Conservation (phyloP, 2,329 filamentous ascomycete species). For the Alternaria sp. region DNA sequence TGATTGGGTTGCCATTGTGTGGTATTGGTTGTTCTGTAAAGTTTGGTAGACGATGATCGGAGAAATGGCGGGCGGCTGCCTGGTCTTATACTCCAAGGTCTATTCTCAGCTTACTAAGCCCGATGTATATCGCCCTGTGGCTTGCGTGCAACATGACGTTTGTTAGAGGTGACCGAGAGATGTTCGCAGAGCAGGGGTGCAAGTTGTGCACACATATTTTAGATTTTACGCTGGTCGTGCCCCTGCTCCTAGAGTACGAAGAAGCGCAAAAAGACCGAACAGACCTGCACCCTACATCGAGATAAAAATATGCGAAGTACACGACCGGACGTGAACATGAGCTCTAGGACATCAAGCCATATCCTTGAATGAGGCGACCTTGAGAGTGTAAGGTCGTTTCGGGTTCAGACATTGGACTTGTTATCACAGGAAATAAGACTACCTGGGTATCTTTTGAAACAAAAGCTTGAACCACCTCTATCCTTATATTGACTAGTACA, state of each 20-base stretch:
- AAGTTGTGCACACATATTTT: background rate
- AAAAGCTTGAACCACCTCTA: too few relatives aligned
- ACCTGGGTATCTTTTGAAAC: too few relatives aligned
- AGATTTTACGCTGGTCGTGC: background rate
- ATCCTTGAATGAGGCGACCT: too few relatives aligned
- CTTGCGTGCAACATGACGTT: background rate
- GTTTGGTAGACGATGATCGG: background rate
- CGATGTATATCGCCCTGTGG: background rate
- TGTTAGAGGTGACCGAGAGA: background rate
- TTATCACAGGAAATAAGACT: too few relatives aligned
- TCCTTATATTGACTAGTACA: too few relatives aligned
- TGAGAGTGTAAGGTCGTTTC: too few relatives aligned
- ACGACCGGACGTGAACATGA: too few relatives aligned
- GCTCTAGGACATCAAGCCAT: too few relatives aligned
- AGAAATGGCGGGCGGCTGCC: background rate
- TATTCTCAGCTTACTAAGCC: background rate
- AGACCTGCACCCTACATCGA: background rate
- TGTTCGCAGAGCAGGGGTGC: accelerated
- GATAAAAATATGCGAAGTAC: accelerated
- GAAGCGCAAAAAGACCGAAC: background rate
- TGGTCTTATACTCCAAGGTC: background rate
- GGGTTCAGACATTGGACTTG: too few relatives aligned
- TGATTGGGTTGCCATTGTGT: background rate
- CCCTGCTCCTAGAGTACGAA: background rate
- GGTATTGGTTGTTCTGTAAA: background rate